These are phyloP conservation scores for Naganishia cerealis DNA, from an alignment of 1,284 basidiomycete genomes.

Conservation along the genomic window DNA sequence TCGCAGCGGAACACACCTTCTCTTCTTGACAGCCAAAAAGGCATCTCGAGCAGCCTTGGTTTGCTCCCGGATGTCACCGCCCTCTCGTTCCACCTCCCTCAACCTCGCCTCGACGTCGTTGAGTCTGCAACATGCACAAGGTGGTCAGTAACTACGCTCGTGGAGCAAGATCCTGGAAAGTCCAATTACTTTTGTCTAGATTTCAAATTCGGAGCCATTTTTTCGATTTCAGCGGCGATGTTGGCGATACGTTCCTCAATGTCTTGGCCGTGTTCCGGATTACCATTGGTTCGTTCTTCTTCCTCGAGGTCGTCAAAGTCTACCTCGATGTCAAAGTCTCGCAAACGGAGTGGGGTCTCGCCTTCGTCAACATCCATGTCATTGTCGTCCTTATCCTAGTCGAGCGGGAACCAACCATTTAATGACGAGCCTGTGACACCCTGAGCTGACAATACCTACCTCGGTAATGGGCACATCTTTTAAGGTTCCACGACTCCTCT, in stretches of 20 bases:
- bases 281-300: conserved; percentile 75
- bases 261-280: conserved; percentile 67
- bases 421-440: conserved; percentile 20
- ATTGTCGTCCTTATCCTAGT: conserved; percentile 73
- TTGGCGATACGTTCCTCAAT: conserved; percentile 76
- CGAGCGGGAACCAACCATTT: not conserved
- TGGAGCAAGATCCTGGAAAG: not conserved
- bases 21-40: conserved; percentile 82
- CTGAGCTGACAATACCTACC: conserved; percentile 56
- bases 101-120: conserved; percentile 78
- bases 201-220: conserved; percentile 94
- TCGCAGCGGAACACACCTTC: conserved; percentile 60
- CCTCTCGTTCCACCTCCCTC: conserved; percentile 60
- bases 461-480: conserved; percentile 92
- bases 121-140: conserved; percentile 59
- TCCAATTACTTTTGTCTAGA: conserved; percentile 74
- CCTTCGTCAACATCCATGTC: conserved; percentile 41
- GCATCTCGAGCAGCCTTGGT: conserved; percentile 85
- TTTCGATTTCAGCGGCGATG: conserved; percentile 79
- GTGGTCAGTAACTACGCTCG: not conserved
- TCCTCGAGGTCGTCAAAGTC: conserved; percentile 80
- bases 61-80: conserved; percentile 65
- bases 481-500: conserved; percentile 63
- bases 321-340: conserved; percentile 90
- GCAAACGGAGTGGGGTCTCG: conserved; percentile 59